These are phyloP conservation scores for Rhizodiscina lignyota DNA, from an alignment of 495 filamentous ascomycete species.

Conservation along the genomic window DNA sequence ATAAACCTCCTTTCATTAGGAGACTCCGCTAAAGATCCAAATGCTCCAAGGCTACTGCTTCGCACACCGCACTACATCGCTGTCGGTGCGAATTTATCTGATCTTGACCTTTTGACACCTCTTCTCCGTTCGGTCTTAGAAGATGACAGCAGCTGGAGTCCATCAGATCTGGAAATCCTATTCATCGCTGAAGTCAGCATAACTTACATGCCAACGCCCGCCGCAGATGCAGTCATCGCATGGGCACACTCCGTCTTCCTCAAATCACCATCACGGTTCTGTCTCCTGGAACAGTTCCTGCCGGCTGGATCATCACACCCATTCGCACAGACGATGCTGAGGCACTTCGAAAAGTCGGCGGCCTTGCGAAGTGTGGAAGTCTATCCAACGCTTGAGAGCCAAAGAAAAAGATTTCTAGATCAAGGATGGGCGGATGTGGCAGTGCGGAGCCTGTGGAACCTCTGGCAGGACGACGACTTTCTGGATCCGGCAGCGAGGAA, in stretches of 20 bases:
- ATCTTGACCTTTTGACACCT: slow-evolving; percentile 10
- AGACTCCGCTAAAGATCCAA: no score
- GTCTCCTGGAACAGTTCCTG: slow-evolving; percentile 76
- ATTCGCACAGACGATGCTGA: slow-evolving; percentile 76
- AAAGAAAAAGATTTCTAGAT: slow-evolving; percentile 45
- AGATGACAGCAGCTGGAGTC: no score
- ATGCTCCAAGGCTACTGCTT: no score
- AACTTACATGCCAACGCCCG: slow-evolving; percentile 70
- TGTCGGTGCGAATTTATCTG: slow-evolving; percentile 38
- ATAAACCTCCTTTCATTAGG: no score
- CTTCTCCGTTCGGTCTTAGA: no score
- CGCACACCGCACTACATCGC: no score
- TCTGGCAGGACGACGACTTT: slow-evolving; percentile 55
- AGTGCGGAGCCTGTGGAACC: slow-evolving; percentile 68
- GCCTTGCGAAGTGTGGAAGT: slow-evolving; percentile 51
- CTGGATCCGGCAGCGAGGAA: slow-evolving; percentile 35
- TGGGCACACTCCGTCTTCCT: slow-evolving; percentile 32
- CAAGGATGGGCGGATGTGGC: slow-evolving; percentile 46
- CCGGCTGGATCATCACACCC: slow-evolving; percentile 63
- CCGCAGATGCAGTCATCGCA: slow-evolving; percentile 52
- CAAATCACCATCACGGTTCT: slow-evolving; percentile 34
- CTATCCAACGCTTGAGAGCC: slow-evolving; percentile 49
- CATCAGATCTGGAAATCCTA: no score
- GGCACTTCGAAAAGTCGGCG: slow-evolving; percentile 69
- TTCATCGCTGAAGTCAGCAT: slow-evolving; percentile 81